Evolutionary conservation across 768 basidiomycete genomes (phyloP).

Genomic region (Russula emetica): DNA sequence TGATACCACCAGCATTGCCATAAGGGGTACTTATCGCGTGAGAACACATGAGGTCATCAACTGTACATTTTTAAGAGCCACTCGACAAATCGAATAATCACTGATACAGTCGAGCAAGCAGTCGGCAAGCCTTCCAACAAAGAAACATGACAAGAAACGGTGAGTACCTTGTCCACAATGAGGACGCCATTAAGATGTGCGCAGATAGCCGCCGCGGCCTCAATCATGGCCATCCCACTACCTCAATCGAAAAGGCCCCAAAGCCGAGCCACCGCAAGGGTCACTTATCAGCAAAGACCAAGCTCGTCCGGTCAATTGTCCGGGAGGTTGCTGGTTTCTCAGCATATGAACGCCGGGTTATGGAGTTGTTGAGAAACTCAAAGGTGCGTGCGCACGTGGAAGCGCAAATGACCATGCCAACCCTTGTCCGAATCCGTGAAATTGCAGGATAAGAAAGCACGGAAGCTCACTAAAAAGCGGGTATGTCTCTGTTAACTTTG

Average conservation of each 20-base stretch:
- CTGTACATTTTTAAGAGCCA: conserved; percentile 63
- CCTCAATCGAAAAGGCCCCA: conserved; percentile 65
- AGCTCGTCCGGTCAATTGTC: conserved; percentile 89
- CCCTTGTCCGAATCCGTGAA: not conserved
- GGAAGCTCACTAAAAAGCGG: conserved; percentile 99
- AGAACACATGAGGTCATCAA: conserved; percentile 31
- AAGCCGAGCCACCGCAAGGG: conserved; percentile 94
- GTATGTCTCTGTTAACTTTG: conserved; percentile 55
- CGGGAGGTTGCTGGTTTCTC: conserved; percentile 98
- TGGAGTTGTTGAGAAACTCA: conserved; percentile 97
- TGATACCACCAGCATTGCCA: conserved; percentile 18
- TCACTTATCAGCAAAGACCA: conserved; percentile 80
- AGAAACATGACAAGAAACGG: conserved; percentile 72
- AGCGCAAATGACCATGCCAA: not conserved
- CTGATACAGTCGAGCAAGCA: conserved; percentile 32
- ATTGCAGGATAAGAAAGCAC: conserved; percentile 92
- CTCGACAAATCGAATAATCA: not conserved
- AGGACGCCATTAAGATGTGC: conserved; percentile 11
- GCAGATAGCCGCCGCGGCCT: conserved; percentile 79
- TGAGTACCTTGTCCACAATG: conserved; percentile 39
- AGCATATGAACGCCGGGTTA: conserved; percentile 94
- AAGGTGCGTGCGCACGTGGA: conserved; percentile 54
- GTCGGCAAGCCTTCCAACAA: conserved; percentile 50
- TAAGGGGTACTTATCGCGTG: conserved; percentile 16
- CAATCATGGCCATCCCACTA: conserved; percentile 88